These are phyloP conservation scores for Phytophthora citricola DNA, from an alignment of 352 stramenopile species.

Conservation along the genomic window DNA sequence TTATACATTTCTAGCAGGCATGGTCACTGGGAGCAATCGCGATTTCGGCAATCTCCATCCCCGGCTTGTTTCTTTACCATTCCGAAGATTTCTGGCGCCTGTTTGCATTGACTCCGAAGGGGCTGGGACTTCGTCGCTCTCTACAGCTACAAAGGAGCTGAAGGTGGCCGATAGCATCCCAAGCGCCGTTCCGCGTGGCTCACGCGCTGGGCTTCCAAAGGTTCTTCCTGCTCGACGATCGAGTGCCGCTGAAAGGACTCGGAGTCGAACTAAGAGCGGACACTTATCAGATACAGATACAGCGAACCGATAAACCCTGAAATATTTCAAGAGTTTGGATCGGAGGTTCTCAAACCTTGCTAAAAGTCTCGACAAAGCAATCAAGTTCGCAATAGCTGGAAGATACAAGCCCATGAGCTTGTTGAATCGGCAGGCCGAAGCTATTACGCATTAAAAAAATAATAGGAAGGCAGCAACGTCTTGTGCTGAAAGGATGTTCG, in stretches of 20 bases:
- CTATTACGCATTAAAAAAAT: too few species aligned
- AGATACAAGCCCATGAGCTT: too few species aligned
- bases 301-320: too few species aligned
- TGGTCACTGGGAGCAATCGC: constrained; percentile 69
- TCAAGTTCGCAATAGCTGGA: too few species aligned
- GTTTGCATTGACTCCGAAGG: constrained; percentile 19
- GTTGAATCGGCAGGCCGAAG: too few species aligned
- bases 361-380: too few species aligned
- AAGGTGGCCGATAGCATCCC: constrained; percentile 1
- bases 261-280: constrained; percentile 26
- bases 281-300: too few species aligned
- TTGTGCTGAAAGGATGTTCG: too few species aligned
- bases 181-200: constrained; percentile 1
- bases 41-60: constrained; percentile 45
- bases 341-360: too few species aligned
- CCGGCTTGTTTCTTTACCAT: constrained; percentile 53
- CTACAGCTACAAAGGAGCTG: not conserved
- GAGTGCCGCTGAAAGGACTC: constrained; percentile 35
- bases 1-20: constrained; percentile 26
- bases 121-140: not conserved
- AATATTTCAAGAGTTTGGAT: too few species aligned
- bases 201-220: constrained; percentile 20
- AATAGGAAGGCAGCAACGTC: too few species aligned
- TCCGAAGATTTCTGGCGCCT: constrained; percentile 63
- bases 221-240: constrained; percentile 24